These are phyloP conservation scores for Botrytis fabae DNA, from an alignment of 2,329 filamentous ascomycete species.

Conservation along the genomic window DNA sequence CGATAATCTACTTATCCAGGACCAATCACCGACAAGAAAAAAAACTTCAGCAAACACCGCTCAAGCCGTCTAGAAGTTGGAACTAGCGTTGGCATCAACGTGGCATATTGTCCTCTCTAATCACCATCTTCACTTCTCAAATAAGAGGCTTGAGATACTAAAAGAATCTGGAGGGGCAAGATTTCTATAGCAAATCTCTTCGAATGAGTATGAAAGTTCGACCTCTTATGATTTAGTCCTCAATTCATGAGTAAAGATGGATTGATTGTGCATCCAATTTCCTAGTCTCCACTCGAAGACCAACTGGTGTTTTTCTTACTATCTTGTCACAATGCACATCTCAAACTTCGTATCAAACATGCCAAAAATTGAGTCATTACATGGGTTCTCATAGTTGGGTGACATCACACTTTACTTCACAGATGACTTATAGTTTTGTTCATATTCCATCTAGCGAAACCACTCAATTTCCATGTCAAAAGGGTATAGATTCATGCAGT, in stretches of 20 bases:
- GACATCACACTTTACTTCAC: neutral
- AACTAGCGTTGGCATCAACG: neutral
- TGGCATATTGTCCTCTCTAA: neutral
- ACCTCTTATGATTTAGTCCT: neutral
- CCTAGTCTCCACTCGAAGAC: neutral
- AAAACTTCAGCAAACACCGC: neutral
- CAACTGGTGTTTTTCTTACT: neutral
- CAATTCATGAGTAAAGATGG: neutral
- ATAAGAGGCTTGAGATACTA: neutral
- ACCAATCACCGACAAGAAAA: too few species aligned
- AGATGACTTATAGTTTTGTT: neutral
- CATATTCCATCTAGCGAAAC: neutral
- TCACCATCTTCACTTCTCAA: neutral
- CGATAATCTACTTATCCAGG: too few species aligned
- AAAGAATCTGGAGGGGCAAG: neutral
- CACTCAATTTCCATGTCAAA: neutral
- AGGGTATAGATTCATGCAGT: constrained; percentile 18
- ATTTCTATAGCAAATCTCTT: neutral
- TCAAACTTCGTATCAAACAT: neutral
- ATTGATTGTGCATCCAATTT: neutral
- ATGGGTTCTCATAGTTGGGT: neutral
- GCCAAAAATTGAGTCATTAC: neutral
- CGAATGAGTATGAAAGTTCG: neutral
- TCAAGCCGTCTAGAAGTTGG: neutral
- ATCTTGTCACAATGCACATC: neutral